A percentile compares a stretch with the other conserved stretches of the same genome.
Conservation (phyloP, 2,329 filamentous ascomycete genomes). For the Cercospora sojina region DNA sequence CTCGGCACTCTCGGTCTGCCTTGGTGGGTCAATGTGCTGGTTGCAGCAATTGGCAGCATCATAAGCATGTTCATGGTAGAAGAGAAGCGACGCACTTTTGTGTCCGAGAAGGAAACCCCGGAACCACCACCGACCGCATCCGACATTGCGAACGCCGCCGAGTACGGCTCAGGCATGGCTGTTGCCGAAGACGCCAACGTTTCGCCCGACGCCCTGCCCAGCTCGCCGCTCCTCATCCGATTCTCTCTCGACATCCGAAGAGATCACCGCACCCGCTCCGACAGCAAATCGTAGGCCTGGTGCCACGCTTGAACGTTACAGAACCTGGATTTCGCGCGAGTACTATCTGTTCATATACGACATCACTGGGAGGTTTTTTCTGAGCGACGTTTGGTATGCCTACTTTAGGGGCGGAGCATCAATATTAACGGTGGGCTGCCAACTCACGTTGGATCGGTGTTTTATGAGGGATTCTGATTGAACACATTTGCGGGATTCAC, state of each 20-base stretch:
- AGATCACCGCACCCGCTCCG: constrained; percentile 20
- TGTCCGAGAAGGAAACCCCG: constrained; percentile 30
- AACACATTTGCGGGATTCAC: not conserved
- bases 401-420: constrained; percentile 12
- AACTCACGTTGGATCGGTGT: constrained; percentile 18
- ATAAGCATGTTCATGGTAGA: constrained; percentile 68
- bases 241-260: constrained; percentile 29
- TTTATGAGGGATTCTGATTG: constrained; percentile 3
- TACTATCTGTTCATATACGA: constrained; percentile 17
- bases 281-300: constrained; percentile 27
- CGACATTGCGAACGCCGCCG: constrained; percentile 24
- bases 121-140: constrained; percentile 22
- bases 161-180: constrained; percentile 28
- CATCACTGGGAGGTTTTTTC: constrained; percentile 23
- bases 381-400: constrained; percentile 24
- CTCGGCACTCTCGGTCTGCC: constrained; percentile 82
- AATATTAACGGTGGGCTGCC: constrained; percentile 8
- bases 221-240: constrained; percentile 32
- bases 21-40: constrained; percentile 85
- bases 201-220: constrained; percentile 26
- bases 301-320: constrained; percentile 12
- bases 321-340: constrained; percentile 8
- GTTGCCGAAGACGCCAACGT: constrained; percentile 31
- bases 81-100: constrained; percentile 34
- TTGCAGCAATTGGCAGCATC: constrained; percentile 72